Evolutionary conservation across 345 rosid genomes (phyloP).

Genomic region (Kernera saxatilis): DNA sequence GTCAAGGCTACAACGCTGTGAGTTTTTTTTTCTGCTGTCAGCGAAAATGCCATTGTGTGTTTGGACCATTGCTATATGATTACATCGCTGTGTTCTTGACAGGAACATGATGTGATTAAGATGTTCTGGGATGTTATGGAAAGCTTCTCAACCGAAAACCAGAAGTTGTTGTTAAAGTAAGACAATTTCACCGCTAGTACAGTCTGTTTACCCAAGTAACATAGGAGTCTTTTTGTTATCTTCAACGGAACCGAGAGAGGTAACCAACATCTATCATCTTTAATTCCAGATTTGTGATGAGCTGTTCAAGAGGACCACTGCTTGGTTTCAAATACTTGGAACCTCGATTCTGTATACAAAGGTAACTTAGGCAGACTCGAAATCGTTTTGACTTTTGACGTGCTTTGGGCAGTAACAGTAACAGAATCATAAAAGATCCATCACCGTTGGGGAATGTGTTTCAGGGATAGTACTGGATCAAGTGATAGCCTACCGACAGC

Average conservation of each 20-base stretch:
- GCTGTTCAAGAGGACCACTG: slow-evolving; percentile 94
- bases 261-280: slow-evolving; percentile 7
- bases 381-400: background rate
- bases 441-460: slow-evolving; percentile 3
- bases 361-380: slow-evolving; percentile 40
- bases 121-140: slow-evolving; percentile 95
- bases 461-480: slow-evolving; percentile 41
- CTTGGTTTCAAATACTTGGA: slow-evolving; percentile 91
- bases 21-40: slow-evolving; percentile 28
- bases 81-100: slow-evolving; percentile 23
- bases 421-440: background rate
- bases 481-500: slow-evolving; percentile 89
- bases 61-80: slow-evolving; percentile 7
- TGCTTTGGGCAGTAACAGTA: background rate
- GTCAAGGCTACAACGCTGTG: slow-evolving; percentile 86
- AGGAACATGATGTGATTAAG: slow-evolving; percentile 96
- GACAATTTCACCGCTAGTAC: slow-evolving; percentile 13
- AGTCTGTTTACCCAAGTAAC: no score
- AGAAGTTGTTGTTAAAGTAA: slow-evolving; percentile 90
- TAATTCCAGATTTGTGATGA: slow-evolving; percentile 80
- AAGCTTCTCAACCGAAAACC: slow-evolving; percentile 77
- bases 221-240: no score
- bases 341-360: slow-evolving; percentile 91
- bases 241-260: background rate
- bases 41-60: background rate